Conservation (phyloP, 2,329 filamentous ascomycete species). For the Phialocephala sp. region DNA sequence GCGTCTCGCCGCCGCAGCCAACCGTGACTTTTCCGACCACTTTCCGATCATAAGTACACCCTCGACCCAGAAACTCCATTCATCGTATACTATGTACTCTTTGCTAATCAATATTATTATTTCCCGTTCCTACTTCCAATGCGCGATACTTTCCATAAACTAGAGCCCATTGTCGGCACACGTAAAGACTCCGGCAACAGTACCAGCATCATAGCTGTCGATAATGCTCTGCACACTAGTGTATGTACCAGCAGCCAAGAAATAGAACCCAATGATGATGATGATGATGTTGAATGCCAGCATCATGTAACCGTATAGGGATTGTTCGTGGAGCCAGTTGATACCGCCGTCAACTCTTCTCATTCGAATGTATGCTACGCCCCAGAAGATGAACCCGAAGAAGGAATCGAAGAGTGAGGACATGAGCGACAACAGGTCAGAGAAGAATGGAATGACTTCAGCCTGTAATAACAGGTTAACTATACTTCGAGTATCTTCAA, state of each 20-base stretch:
- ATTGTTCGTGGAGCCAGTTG: constrained; percentile 43
- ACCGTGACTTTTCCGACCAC: neutral
- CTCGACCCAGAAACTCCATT: neutral
- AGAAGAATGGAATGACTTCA: constrained; percentile 93
- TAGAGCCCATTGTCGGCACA: constrained; percentile 72
- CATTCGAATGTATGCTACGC: constrained; percentile 80
- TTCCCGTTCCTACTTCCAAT: neutral
- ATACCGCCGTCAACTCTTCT: constrained; percentile 65
- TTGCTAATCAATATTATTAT: neutral
- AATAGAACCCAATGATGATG: constrained; percentile 64
- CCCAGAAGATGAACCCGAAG: constrained; percentile 59
- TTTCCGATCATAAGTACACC: neutral
- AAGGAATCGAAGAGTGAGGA: constrained; percentile 91
- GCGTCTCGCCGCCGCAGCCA: too few species aligned
- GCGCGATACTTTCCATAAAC: neutral
- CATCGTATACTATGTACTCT: neutral
- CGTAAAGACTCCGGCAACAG: constrained; percentile 74
- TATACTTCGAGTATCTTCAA: neutral
- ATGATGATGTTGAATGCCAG: constrained; percentile 74
- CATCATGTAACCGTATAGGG: constrained; percentile 52
- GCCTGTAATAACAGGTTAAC: constrained; percentile 48
- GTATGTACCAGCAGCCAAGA: constrained; percentile 76
- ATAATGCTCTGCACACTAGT: constrained; percentile 76
- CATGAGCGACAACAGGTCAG: constrained; percentile 72
- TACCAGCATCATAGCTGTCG: constrained; percentile 68